Conservation (phyloP, 1,284 basidiomycete genomes). For the Vanrija sp. region DNA sequence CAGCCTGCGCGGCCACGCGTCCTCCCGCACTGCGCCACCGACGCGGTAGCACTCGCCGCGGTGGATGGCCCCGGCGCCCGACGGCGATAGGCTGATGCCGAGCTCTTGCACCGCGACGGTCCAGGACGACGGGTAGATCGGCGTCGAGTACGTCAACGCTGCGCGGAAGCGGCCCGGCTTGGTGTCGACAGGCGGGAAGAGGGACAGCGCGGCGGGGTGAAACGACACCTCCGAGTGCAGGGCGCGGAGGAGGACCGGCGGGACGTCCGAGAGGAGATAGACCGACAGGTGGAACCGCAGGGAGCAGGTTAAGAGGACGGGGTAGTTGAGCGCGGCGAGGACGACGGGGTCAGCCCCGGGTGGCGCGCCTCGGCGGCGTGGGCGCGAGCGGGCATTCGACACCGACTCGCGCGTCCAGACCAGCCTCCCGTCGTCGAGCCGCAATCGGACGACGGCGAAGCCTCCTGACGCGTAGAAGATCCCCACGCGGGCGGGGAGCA, state of each 20-base stretch:
- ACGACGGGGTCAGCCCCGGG: slow-evolving; percentile 36
- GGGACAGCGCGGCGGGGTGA: slow-evolving; percentile 43
- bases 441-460: slow-evolving; percentile 37
- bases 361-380: background rate
- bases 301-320: slow-evolving; percentile 40
- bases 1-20: slow-evolving; percentile 33
- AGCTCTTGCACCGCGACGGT: slow-evolving; percentile 47
- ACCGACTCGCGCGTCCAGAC: slow-evolving; percentile 34
- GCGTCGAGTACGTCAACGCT: slow-evolving; percentile 43
- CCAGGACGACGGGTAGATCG: slow-evolving; percentile 47
- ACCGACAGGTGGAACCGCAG: slow-evolving; percentile 38
- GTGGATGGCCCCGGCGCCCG: slow-evolving; percentile 8
- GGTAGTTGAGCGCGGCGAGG: slow-evolving; percentile 33
- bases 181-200: slow-evolving; percentile 22
- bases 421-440: slow-evolving; percentile 4
- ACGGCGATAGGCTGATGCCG: slow-evolving; percentile 17
- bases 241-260: slow-evolving; percentile 25
- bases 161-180: slow-evolving; percentile 23
- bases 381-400: background rate
- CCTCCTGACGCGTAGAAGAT: slow-evolving; percentile 48
- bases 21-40: slow-evolving; percentile 14
- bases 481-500: slow-evolving; percentile 35
- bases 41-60: slow-evolving; percentile 39
- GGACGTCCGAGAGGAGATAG: slow-evolving; percentile 20
- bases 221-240: slow-evolving; percentile 45